Conservation (phyloP, 2,329 filamentous ascomycete species). For the Penicillium sp. region DNA sequence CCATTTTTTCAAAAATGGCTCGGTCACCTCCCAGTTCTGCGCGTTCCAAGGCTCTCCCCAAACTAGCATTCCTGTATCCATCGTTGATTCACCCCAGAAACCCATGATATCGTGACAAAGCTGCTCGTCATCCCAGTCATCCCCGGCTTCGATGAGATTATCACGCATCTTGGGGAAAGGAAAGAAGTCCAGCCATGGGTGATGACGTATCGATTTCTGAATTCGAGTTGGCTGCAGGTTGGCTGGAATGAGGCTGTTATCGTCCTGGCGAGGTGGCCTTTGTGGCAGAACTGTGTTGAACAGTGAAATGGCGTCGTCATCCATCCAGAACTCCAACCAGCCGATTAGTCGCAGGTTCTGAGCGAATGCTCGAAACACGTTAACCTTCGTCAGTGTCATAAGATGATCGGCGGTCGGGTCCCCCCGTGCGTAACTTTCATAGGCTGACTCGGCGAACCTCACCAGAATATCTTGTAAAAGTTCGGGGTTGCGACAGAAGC, state of each 20-base stretch:
- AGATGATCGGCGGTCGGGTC: conserved; percentile 27
- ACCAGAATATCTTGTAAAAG: conserved; percentile 7
- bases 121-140: conserved; percentile 28
- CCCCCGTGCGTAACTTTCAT: conserved; percentile 21
- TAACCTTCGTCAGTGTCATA: conserved; percentile 28
- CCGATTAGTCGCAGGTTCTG: conserved; percentile 27
- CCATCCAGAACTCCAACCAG: conserved; percentile 17
- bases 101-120: conserved; percentile 35
- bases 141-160: conserved; percentile 30
- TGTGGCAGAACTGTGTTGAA: conserved; percentile 14
- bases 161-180: conserved; percentile 34
- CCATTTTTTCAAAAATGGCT: conserved; percentile 43
- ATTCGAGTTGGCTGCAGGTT: conserved; percentile 33
- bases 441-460: conserved; percentile 18
- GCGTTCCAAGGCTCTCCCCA: conserved; percentile 44
- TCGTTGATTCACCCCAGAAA: conserved; percentile 20
- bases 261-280: not conserved
- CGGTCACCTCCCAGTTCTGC: conserved; percentile 43
- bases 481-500: not conserved
- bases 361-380: conserved; percentile 29
- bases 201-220: conserved; percentile 33
- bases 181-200: conserved; percentile 34
- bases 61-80: conserved; percentile 36
- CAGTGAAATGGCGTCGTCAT: conserved; percentile 24
- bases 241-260: conserved; percentile 17